Conservation (phyloP, 805 yeast genomes). For the Huiozyma naganishii region DNA sequence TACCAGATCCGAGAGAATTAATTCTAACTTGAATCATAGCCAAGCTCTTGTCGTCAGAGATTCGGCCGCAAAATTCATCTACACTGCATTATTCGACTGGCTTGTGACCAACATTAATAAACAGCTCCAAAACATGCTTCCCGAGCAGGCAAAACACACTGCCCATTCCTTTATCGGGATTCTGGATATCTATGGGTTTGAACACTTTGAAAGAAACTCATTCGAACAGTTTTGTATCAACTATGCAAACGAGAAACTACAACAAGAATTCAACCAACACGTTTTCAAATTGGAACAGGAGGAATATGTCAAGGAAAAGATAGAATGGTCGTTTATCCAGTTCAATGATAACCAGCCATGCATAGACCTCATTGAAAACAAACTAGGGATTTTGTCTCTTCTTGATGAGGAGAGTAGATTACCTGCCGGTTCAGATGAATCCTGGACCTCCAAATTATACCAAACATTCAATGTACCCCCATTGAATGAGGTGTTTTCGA, state of each 20-base stretch:
- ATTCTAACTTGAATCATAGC: constrained; percentile 66
- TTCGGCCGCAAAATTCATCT: constrained; percentile 89
- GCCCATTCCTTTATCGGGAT: constrained; percentile 74
- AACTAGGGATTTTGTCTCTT: constrained; percentile 75
- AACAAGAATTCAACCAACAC: constrained; percentile 95
- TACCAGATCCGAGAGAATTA: constrained; percentile 88
- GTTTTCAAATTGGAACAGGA: constrained; percentile 96
- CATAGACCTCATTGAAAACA: constrained; percentile 81
- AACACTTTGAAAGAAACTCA: constrained; percentile 87
- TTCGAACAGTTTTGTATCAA: constrained; percentile 97
- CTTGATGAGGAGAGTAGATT: constrained; percentile 92
- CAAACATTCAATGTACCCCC: constrained; percentile 75
- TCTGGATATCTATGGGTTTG: constrained; percentile 94
- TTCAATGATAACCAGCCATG: constrained; percentile 96
- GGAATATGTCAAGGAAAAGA: constrained; percentile 83
- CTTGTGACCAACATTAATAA: constrained; percentile 72
- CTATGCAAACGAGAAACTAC: constrained; percentile 93
- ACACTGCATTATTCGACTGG: constrained; percentile 92
- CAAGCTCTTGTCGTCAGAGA: constrained; percentile 90
- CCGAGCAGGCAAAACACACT: constrained; percentile 42
- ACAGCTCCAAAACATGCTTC: constrained; percentile 40
- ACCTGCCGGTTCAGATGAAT: constrained; percentile 87
- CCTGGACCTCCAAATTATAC: constrained; percentile 87
- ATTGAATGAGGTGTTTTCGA: constrained; percentile 66
- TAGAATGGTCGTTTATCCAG: constrained; percentile 95